phyloP scores from a whole-genome alignment of 2,329 filamentous ascomycete genomes.

The Hymenoscyphus linearis region DNA sequence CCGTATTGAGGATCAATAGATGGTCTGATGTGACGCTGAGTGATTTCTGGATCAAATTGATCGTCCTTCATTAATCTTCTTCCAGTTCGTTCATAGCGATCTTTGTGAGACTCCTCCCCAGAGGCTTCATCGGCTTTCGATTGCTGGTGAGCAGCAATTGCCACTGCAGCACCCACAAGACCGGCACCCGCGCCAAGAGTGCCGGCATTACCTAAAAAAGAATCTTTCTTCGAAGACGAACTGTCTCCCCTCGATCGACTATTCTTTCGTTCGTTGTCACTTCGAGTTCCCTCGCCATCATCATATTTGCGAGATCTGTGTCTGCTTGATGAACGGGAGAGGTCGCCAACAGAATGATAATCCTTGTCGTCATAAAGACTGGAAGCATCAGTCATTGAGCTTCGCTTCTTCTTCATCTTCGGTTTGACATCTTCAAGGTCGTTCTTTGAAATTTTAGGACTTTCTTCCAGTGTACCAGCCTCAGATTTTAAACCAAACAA shows the following conservation, averaged over 20 bases:
- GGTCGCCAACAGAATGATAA: constrained; percentile 21
- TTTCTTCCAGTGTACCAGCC: constrained; percentile 22
- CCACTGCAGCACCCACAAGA: constrained; percentile 45
- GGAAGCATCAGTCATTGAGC: constrained; percentile 25
- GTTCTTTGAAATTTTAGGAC: constrained; percentile 23
- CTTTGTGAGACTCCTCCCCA: constrained; percentile 15
- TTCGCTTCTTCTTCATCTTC: constrained; percentile 31
- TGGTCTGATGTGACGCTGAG: constrained; percentile 53
- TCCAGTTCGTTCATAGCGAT: constrained; percentile 6
- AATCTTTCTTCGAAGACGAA: constrained; percentile 38
- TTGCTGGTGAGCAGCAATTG: constrained; percentile 32
- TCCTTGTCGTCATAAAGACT: constrained; percentile 23
- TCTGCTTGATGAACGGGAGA: constrained; percentile 24
- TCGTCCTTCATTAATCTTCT: constrained; percentile 28
- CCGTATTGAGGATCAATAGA: constrained; percentile 63
- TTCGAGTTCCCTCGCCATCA: constrained; percentile 17
- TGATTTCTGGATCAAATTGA: constrained; percentile 52
- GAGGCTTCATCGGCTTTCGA: constrained; percentile 31
- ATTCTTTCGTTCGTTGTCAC: constrained; percentile 27
- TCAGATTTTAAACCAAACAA: constrained; percentile 36
- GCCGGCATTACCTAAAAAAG: constrained; percentile 71
- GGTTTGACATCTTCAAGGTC: constrained; percentile 29
- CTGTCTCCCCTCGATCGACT: constrained; percentile 25
- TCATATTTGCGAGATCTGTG: constrained; percentile 21
- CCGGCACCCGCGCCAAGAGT: constrained; percentile 66